Evolutionary conservation across 768 basidiomycete species (phyloP).

Genomic region (Asterophora lycoperdoides): DNA sequence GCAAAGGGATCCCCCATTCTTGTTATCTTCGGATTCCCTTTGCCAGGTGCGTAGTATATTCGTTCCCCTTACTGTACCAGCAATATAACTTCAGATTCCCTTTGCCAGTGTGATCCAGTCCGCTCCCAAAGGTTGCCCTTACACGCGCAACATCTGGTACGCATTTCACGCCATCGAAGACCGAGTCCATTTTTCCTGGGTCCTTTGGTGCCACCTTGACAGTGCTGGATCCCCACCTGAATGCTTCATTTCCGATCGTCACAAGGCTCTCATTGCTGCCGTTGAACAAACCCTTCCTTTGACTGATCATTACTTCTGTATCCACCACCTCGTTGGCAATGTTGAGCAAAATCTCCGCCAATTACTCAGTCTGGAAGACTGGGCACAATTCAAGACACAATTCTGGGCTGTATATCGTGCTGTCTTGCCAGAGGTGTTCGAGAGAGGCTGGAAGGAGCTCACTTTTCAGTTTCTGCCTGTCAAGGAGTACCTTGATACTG

Average conservation of each 20-base stretch:
- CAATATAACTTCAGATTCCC: too few species aligned
- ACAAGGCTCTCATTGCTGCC: conserved; percentile 19
- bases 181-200: conserved; percentile 17
- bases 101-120: too few species aligned
- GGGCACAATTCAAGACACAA: conserved; percentile 18
- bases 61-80: too few species aligned
- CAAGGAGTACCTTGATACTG: conserved; percentile 22
- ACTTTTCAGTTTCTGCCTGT: conserved; percentile 13
- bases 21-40: too few species aligned
- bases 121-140: too few species aligned
- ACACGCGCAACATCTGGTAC: conserved; percentile 28
- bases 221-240: conserved; percentile 14
- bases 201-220: conserved; percentile 21
- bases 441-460: conserved; percentile 18
- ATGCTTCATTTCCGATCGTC: conserved; percentile 21
- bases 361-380: conserved; percentile 13
- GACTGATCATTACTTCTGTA: conserved; percentile 24
- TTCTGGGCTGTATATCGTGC: conserved; percentile 29
- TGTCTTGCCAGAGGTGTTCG: conserved; percentile 28
- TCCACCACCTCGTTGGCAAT: conserved; percentile 29
- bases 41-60: too few species aligned
- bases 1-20: too few species aligned
- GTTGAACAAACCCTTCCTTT: conserved; percentile 16
- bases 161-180: conserved; percentile 23
- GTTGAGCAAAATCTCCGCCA: conserved; percentile 19